These are phyloP conservation scores for Serendipita sp. DNA, from an alignment of 768 basidiomycete species.

Conservation along the genomic window DNA sequence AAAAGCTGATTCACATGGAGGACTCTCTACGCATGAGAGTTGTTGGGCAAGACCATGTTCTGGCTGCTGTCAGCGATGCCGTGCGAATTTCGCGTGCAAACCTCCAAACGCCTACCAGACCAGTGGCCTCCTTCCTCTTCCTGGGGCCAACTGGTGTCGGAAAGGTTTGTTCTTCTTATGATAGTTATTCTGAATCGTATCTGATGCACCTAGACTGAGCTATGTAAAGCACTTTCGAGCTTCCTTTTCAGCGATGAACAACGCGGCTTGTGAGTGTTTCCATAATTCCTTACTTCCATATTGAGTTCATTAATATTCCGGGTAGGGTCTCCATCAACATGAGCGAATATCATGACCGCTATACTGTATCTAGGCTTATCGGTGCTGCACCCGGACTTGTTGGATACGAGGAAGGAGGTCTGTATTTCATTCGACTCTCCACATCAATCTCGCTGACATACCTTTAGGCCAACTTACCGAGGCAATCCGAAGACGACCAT, in stretches of 20 bases:
- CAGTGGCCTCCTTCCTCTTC: constrained; percentile 87
- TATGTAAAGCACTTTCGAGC: constrained; percentile 72
- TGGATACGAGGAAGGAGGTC: constrained; percentile 55
- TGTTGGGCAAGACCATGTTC: constrained; percentile 84
- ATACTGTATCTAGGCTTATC: constrained; percentile 79
- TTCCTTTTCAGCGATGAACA: constrained; percentile 87
- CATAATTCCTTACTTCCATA: not conserved
- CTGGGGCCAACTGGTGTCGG: constrained; percentile 79
- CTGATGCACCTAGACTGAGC: constrained; percentile 50
- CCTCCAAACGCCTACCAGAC: constrained; percentile 71
- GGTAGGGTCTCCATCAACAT: constrained; percentile 79
- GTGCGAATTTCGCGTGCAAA: constrained; percentile 88
- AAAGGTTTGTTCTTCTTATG: constrained; percentile 31
- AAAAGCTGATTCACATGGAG: constrained; percentile 90
- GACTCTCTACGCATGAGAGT: constrained; percentile 54
- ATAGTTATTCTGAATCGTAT: not conserved
- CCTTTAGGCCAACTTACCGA: constrained; percentile 40
- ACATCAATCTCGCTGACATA: not conserved
- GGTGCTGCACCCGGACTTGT: constrained; percentile 90
- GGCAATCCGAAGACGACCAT: constrained; percentile 45
- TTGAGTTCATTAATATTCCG: not conserved
- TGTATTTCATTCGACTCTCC: not conserved
- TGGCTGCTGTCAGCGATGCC: constrained; percentile 72
- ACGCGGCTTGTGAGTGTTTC: constrained; percentile 48
- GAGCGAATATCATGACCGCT: constrained; percentile 91